These are phyloP conservation scores for Solanum arcanum DNA, from an alignment of 257 asterid species.

Conservation along the genomic window DNA sequence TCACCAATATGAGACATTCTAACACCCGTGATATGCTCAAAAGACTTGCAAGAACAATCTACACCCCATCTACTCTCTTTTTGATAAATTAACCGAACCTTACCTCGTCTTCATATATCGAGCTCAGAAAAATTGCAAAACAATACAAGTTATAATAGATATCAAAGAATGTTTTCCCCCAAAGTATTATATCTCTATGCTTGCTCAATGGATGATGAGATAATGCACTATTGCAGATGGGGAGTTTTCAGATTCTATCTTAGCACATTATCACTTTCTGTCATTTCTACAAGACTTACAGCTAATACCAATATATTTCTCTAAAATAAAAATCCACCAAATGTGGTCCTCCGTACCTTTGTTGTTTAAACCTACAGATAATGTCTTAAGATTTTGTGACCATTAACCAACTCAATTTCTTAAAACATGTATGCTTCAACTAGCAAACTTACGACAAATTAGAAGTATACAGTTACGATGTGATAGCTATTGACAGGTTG, in stretches of 20 bases:
- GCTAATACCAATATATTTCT: neutral
- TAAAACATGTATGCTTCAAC: slow-evolving; percentile 61
- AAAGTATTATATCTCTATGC: slow-evolving; percentile 16
- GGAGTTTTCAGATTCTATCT: slow-evolving; percentile 14
- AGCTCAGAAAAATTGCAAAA: too few species aligned
- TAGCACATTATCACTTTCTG: slow-evolving; percentile 13
- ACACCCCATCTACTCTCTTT: too few species aligned
- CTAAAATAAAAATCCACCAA: neutral
- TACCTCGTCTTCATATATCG: too few species aligned
- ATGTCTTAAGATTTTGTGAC: neutral
- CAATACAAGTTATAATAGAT: slow-evolving; percentile 14
- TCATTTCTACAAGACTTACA: neutral
- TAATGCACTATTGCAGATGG: slow-evolving; percentile 10
- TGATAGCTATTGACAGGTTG: slow-evolving; percentile 72
- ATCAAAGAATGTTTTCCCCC: slow-evolving; percentile 76
- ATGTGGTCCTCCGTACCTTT: neutral
- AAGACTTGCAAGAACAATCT: too few species aligned
- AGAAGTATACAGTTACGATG: slow-evolving; percentile 72
- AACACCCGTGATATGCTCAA: too few species aligned
- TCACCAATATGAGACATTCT: too few species aligned
- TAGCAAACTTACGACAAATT: slow-evolving; percentile 9
- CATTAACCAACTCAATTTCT: neutral
- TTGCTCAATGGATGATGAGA: neutral
- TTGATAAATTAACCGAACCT: too few species aligned
- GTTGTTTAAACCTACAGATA: neutral